Percentiles rank a stretch among this genome's conserved stretches.
These are phyloP conservation scores for Sporopachydermia cereana DNA, from an alignment of 1,139 yeast species.

Conservation along the genomic window DNA sequence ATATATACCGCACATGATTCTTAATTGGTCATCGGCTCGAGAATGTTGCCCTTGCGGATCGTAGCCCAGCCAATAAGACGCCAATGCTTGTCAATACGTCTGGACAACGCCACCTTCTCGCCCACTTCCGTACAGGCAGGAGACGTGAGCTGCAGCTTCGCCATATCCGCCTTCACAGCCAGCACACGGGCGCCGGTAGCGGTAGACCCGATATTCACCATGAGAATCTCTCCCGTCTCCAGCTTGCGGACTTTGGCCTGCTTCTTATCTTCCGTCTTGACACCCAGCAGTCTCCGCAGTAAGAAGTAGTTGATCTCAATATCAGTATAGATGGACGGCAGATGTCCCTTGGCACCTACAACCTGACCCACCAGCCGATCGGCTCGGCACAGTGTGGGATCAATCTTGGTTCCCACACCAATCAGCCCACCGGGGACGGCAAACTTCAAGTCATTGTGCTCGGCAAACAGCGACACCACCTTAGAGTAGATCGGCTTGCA, in stretches of 20 bases:
- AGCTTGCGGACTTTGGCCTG: conserved; percentile 94
- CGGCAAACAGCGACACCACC: conserved; percentile 91
- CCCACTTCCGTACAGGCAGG: conserved; percentile 98
- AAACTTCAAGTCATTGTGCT: conserved; percentile 91
- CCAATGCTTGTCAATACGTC: conserved; percentile 99
- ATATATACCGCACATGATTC: no score
- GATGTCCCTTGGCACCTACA: conserved; percentile 91
- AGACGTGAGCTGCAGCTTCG: conserved; percentile 88
- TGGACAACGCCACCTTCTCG: conserved; percentile 95
- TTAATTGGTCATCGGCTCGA: conserved; percentile 40
- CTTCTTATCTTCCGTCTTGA: conserved; percentile 95
- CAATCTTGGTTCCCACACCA: conserved; percentile 99
- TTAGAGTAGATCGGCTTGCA: conserved; percentile 94
- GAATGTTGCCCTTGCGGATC: conserved; percentile 85
- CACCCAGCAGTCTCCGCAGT: conserved; percentile 94
- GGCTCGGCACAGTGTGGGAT: conserved; percentile 97
- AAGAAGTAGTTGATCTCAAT: conserved; percentile 95
- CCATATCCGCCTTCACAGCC: conserved; percentile 98
- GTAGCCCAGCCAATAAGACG: conserved; percentile 99
- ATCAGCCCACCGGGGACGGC: conserved; percentile 99
- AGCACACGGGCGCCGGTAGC: conserved; percentile 99
- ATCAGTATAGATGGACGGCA: conserved; percentile 94
- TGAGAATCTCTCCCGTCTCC: conserved; percentile 88
- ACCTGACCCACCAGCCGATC: conserved; percentile 99
- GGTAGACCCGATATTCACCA: conserved; percentile 98